Evolutionary conservation across 768 basidiomycete species (phyloP), one percentile per base, ranked within the genome.

Genomic region (Chalciporus pseudorubinellus): DNA sequence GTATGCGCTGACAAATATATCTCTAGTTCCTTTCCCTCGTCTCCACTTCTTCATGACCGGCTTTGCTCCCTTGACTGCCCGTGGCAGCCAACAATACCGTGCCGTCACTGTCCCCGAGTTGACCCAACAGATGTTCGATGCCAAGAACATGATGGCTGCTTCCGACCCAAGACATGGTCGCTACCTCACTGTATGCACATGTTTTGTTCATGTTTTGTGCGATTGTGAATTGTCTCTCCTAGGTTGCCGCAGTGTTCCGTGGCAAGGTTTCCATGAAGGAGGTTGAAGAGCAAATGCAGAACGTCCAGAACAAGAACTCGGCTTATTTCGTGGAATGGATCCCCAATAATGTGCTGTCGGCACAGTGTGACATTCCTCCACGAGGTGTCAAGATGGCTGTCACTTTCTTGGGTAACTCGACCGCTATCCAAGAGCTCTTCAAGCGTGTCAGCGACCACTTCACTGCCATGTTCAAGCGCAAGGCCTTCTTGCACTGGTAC

Each of bases 231-330:
- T 4, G 33, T 36, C 18, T 13, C 36, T 13, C 39, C 20, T 43
- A 87, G 85, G 84, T 95, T 58, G 93, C 94, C 24, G 93, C 94
- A 58, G 86, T 94, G 62, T 99, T 97, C 93, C 93, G 97, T 73
- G 97, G 97, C 61, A 95, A 95, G 73, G 94, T 98, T 49, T 92
- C 94, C n/a, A 98, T 98, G 95, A 95, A 95, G 75, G 97, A 99
- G 69, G 92, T 99, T 50, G 97, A 99, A 74, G 97, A 98, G 68
- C 92, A 95, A 66, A 98, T 98, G 93, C 89, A 94, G 73, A 89
- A 87, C 61, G 93, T 98, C 29, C 90, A 95, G 74, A 92, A 82
- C 82, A 97, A 95, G 83, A 97, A 98, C 80, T 89, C 92, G 29
- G 87, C 92, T 6, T 95, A 97, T 80, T 98, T 98, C 64, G 95